Evolutionary conservation across 371 early-diverging fungal species (phyloP).

Genomic region (Mucor plumbeus): DNA sequence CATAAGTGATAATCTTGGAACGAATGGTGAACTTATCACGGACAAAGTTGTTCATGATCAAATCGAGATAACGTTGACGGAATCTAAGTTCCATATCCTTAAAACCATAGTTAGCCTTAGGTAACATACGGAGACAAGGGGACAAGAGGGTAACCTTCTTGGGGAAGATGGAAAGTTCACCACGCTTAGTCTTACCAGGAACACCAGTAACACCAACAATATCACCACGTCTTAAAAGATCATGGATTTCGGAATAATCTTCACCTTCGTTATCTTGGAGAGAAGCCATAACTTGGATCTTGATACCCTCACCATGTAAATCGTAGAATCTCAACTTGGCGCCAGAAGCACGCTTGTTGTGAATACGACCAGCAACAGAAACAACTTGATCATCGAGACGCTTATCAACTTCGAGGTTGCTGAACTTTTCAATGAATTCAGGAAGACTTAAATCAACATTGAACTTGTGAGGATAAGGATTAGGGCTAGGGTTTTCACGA

Average conservation of each 20-base stretch:
- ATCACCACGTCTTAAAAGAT: conserved; percentile 95
- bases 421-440: conserved; percentile 87
- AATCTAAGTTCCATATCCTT: conserved; percentile 97
- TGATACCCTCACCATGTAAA: conserved; percentile 91
- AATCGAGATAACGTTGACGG: conserved; percentile 98
- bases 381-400: conserved; percentile 73
- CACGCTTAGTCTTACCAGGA: conserved; percentile 94
- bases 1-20: conserved; percentile 92
- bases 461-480: conserved; percentile 99
- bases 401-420: conserved; percentile 73
- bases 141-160: conserved; percentile 85
- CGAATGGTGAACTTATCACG: conserved; percentile 94
- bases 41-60: conserved; percentile 98
- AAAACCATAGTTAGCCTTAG: conserved; percentile 96
- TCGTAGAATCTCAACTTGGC: conserved; percentile 96
- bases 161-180: conserved; percentile 98
- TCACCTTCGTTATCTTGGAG: conserved; percentile 78
- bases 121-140: conserved; percentile 98
- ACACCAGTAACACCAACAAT: conserved; percentile 96
- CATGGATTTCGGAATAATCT: conserved; percentile 83
- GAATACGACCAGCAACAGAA: conserved; percentile 87
- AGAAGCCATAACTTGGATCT: conserved; percentile 95
- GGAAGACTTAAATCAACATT: conserved; percentile 85
- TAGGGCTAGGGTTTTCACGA: conserved; percentile 76
- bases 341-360: conserved; percentile 88